Percentiles rank a stretch among this genome's conserved stretches.
These are phyloP conservation scores for Picea abies DNA, from an alignment of 83 land plant genomes.

Conservation along the genomic window DNA sequence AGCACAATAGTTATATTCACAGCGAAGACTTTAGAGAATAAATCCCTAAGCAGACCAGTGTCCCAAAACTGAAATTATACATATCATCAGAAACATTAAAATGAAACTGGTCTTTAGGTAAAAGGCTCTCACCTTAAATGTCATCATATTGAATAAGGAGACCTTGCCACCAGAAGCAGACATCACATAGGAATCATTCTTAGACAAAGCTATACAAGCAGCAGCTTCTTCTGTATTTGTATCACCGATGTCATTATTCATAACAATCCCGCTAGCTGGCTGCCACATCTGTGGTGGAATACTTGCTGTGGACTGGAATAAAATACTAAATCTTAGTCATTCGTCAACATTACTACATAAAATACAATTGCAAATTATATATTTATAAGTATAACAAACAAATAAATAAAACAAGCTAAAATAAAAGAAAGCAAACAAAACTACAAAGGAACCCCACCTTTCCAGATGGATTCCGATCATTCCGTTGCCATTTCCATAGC, in stretches of 20 bases:
- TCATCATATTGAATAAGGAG: constrained; percentile 82
- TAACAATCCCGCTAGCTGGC: constrained; percentile 77
- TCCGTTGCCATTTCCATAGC: constrained; percentile 93
- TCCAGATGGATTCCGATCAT: constrained; percentile 70
- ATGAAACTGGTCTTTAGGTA: neutral
- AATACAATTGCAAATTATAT: neutral
- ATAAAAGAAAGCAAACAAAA: neutral
- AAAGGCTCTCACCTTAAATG: constrained; percentile 59
- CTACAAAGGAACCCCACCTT: constrained; percentile 38
- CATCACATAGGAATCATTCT: constrained; percentile 92
- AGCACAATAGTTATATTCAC: neutral
- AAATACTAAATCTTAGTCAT: neutral
- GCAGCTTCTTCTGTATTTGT: constrained; percentile 74
- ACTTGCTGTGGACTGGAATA: constrained; percentile 68
- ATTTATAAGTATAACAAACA: neutral
- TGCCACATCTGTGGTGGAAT: constrained; percentile 73
- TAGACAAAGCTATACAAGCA: constrained; percentile 84
- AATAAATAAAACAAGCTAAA: neutral
- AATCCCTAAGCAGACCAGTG: neutral
- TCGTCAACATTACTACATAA: no score
- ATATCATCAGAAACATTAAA: neutral
- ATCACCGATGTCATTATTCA: constrained; percentile 79
- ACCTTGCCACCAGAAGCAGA: constrained; percentile 88
- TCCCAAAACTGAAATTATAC: neutral
- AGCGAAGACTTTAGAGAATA: no score